Evolutionary conservation across 768 basidiomycete species (phyloP).

Genomic region (Crucibulum laeve): DNA sequence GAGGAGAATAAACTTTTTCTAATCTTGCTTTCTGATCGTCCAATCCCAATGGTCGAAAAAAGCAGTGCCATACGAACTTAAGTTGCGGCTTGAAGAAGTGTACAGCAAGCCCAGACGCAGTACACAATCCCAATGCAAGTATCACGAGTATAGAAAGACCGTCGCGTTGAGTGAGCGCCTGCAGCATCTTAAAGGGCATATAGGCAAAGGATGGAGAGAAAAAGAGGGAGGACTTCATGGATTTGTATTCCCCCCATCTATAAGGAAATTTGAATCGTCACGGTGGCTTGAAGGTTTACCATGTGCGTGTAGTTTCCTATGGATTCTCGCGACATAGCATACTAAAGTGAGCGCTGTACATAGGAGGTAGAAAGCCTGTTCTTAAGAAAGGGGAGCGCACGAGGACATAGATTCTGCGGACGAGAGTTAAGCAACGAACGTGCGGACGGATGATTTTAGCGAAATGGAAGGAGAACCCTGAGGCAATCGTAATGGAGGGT

Average conservation of each 20-base stretch:
- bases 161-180: too few species aligned
- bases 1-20: slow-evolving; percentile 29
- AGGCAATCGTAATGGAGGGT: too few species aligned
- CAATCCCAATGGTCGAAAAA: slow-evolving; percentile 35
- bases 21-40: slow-evolving; percentile 38
- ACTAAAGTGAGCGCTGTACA: too few species aligned
- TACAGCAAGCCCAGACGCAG: slow-evolving; percentile 3
- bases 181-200: too few species aligned
- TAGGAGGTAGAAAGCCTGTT: slow-evolving; percentile 6
- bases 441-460: background rate
- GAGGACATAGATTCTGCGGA: background rate
- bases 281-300: too few species aligned
- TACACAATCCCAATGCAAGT: background rate
- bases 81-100: slow-evolving; percentile 31
- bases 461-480: background rate
- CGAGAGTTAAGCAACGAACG: background rate
- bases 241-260: too few species aligned
- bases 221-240: background rate
- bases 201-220: slow-evolving; percentile 4
- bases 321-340: too few species aligned
- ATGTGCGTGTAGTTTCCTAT: too few species aligned
- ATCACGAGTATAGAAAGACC: too few species aligned
- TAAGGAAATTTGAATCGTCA: too few species aligned
- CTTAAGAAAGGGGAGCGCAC: background rate
- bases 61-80: slow-evolving; percentile 48